Conservation (phyloP, 176 grass and related monocot species). For the Poa annua region DNA sequence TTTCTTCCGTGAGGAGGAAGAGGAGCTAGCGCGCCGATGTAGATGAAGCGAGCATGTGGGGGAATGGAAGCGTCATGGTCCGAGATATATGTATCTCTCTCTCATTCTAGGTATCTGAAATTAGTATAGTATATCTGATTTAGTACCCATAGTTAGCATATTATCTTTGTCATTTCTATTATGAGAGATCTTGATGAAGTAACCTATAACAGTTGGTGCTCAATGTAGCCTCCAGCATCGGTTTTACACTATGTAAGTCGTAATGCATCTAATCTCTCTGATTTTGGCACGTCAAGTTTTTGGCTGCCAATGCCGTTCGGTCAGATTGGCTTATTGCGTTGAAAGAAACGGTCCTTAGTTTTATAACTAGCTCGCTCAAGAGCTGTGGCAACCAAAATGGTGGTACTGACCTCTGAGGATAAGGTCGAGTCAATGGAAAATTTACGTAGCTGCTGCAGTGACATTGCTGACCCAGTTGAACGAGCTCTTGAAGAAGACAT, state of each 20-base stretch:
- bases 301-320: constrained; percentile 25
- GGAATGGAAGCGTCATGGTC: constrained; percentile 80
- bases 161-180: not conserved
- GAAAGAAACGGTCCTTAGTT: constrained; percentile 81
- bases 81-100: constrained; percentile 57
- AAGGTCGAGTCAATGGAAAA: constrained; percentile 76
- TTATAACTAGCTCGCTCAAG: constrained; percentile 72
- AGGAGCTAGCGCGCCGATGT: not conserved
- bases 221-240: constrained; percentile 33
- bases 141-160: not conserved
- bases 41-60: constrained; percentile 53
- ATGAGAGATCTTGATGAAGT: constrained; percentile 14
- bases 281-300: no score
- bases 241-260: constrained; percentile 31
- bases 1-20: constrained; percentile 47
- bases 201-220: constrained; percentile 38
- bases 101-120: constrained; percentile 53
- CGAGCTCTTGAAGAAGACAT: no score
- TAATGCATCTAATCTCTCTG: constrained; percentile 21
- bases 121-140: constrained; percentile 37
- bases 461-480: constrained; percentile 64
- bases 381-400: constrained; percentile 35
- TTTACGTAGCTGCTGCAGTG: constrained; percentile 60
- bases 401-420: constrained; percentile 49
- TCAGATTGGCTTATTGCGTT: constrained; percentile 57